phyloP scores from a whole-genome alignment of 2,329 filamentous ascomycete species.

The Drechslerella coelobrocha region DNA sequence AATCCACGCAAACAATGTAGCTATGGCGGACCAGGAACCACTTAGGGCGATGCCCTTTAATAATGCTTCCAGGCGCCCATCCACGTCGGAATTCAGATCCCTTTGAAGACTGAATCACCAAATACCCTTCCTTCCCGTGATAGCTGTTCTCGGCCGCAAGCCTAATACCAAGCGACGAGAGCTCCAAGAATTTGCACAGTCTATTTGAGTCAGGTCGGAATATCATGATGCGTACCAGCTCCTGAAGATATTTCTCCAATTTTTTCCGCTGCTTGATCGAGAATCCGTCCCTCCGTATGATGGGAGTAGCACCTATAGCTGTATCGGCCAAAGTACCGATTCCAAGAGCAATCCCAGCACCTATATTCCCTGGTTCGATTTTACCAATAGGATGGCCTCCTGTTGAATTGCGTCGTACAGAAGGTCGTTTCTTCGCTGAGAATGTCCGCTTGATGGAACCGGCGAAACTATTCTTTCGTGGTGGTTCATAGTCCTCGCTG shows the following conservation, averaged over 20 bases:
- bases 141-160: constrained; percentile 95
- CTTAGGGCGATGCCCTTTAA: constrained; percentile 83
- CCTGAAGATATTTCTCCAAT: constrained; percentile 86
- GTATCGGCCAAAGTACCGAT: constrained; percentile 56
- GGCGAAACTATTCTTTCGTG: constrained; percentile 46
- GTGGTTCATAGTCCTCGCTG: constrained; percentile 59
- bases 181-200: constrained; percentile 91
- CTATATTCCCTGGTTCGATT: constrained; percentile 44
- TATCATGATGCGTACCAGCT: constrained; percentile 95
- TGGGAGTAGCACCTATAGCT: constrained; percentile 56
- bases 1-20: constrained; percentile 98
- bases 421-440: constrained; percentile 62
- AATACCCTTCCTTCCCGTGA: constrained; percentile 93
- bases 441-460: constrained; percentile 43
- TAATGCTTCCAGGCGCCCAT: constrained; percentile 77
- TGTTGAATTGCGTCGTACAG: constrained; percentile 55
- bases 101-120: constrained; percentile 90
- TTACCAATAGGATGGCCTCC: constrained; percentile 41
- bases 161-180: constrained; percentile 91
- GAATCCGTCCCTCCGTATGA: constrained; percentile 66
- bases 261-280: constrained; percentile 82
- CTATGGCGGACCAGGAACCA: constrained; percentile 99
- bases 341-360: constrained; percentile 57
- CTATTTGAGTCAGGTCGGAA: constrained; percentile 95
- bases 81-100: constrained; percentile 84